Percentiles rank a stretch among this genome's conserved stretches.
These are phyloP conservation scores for Kernera saxatilis DNA, from an alignment of 345 rosid genomes.

Conservation along the genomic window DNA sequence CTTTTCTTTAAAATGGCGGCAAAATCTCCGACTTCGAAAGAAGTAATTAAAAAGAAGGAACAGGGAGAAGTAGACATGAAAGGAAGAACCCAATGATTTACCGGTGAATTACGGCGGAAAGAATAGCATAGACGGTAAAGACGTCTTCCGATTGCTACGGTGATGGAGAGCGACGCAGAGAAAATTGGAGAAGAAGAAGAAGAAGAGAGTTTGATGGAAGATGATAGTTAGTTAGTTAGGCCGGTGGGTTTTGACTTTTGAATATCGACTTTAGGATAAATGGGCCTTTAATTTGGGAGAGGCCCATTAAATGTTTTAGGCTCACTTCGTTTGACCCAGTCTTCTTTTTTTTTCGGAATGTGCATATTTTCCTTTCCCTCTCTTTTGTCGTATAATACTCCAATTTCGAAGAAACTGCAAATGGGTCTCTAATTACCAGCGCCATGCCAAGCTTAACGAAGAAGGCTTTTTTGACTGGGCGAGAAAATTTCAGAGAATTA, in stretches of 20 bases:
- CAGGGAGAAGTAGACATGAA: background rate
- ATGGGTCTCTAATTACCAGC: conserved; percentile 8
- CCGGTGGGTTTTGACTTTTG: background rate
- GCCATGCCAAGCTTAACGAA: conserved; percentile 15
- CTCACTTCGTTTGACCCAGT: background rate
- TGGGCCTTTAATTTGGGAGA: background rate
- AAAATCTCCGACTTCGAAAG: background rate
- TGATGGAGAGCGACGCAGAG: background rate
- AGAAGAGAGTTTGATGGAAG: no score
- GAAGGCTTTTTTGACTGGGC: background rate
- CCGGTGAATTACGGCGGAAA: background rate
- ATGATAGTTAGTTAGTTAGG: background rate
- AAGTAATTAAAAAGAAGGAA: background rate
- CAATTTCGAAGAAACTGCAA: conserved; percentile 23
- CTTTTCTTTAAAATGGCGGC: background rate
- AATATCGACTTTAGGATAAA: background rate
- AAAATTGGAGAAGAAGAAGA: background rate
- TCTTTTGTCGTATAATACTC: background rate
- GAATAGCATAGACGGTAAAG: background rate
- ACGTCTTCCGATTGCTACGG: background rate
- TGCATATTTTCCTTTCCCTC: conserved; percentile 5
- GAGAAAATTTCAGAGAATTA: background rate
- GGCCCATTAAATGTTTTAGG: background rate
- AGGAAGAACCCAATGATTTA: background rate
- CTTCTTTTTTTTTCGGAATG: background rate